Conservation (phyloP, 2,329 filamentous ascomycete genomes). For the Xylariaceae sp. region DNA sequence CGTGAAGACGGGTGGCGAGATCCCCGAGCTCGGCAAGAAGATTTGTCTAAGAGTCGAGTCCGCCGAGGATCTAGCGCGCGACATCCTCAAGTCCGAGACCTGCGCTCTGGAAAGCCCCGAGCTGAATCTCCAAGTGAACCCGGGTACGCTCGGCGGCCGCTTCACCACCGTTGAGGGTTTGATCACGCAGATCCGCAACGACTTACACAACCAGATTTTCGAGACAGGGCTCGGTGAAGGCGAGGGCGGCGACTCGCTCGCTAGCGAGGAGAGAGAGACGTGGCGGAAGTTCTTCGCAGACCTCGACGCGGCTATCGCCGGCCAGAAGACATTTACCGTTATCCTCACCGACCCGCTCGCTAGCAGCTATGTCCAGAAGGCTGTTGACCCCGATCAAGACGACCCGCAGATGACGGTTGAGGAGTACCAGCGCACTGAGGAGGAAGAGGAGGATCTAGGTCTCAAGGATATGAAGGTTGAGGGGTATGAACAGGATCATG, state of each 20-base stretch:
- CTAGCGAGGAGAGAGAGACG: slow-evolving; percentile 56
- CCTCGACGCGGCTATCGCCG: slow-evolving; percentile 73
- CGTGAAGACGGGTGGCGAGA: slow-evolving; percentile 92
- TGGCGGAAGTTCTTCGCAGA: slow-evolving; percentile 81
- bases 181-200: slow-evolving; percentile 85
- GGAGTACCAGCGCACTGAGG: slow-evolving; percentile 80
- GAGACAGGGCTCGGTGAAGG: slow-evolving; percentile 54
- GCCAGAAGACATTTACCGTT: slow-evolving; percentile 75
- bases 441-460: slow-evolving; percentile 92
- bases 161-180: slow-evolving; percentile 97
- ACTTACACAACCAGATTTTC: slow-evolving; percentile 85
- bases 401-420: slow-evolving; percentile 79
- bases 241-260: slow-evolving; percentile 77
- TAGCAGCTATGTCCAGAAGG: slow-evolving; percentile 88
- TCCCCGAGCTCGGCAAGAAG: slow-evolving; percentile 79
- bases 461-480: slow-evolving; percentile 91
- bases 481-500: slow-evolving; percentile 64
- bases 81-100: slow-evolving; percentile 94
- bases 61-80: slow-evolving; percentile 72
- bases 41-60: slow-evolving; percentile 73
- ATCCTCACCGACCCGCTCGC: slow-evolving; percentile 85
- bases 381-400: slow-evolving; percentile 64
- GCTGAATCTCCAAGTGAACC: slow-evolving; percentile 80
- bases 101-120: slow-evolving; percentile 85
- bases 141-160: slow-evolving; percentile 88